Evolutionary conservation across 371 early-diverging fungal genomes (phyloP), one percentile per base, ranked within the genome.

Genomic region (Mucor irregularis): DNA sequence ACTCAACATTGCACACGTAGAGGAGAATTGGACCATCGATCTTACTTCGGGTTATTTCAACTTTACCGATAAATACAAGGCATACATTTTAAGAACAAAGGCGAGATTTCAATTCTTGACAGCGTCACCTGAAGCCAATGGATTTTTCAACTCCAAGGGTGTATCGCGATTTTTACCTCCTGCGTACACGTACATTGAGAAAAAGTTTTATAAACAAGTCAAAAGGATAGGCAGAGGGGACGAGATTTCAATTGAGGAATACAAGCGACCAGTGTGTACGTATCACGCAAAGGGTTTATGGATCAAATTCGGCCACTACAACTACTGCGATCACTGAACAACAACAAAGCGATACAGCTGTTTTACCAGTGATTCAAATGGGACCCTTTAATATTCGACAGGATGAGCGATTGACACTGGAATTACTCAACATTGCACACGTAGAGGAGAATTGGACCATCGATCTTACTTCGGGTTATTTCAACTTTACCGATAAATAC

Each of bases 11-110:
- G 82, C 76, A 7, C 52, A 69, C 16, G 53, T 28, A 22, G 61
- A 69, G 19, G 62, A 67, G 25, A 38, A 68, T 1, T 76, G 86
- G 75, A 73, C 75, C 3, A 78, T 83, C 37, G 71, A 84, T 53
- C 74, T 96, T 40, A 88, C 93, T 0, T 92, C 96, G 4, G 96
- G 95, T n/a, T 98, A 98, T 60, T 91, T 98, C 57, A 98, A 98
- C 68, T 87, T 98, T 49, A 88, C 90, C 0, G 78, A 87, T 9
- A 62, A 69, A 28, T 86, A 86, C 73, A 83, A 85, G 37, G 48
- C 76, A 11, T 68, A 74, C 26, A 85, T 95, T 30, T 59, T 89
- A 16, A 67, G 69, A 19, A 82, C 87, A 24, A 49, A 53, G 4
- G 82, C 87, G 6, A 53, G 64, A 7, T 89, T 92, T 64, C 71